Evolutionary conservation across 176 grass and related monocot species (phyloP).

Genomic region (Carex cristatella): DNA sequence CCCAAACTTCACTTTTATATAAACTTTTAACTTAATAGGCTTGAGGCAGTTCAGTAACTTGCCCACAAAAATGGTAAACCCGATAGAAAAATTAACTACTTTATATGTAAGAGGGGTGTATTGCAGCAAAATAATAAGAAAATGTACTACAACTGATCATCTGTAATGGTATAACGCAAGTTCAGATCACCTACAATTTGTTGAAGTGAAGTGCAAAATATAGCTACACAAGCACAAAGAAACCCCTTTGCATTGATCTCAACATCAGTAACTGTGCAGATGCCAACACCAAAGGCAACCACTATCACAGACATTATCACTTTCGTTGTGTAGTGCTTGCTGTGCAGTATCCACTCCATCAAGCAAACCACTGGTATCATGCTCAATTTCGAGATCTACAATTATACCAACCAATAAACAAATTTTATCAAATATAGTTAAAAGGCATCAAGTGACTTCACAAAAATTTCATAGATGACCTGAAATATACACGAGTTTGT

Average conservation of each 20-base stretch:
- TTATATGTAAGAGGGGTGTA: neutral
- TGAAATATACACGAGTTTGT: neutral
- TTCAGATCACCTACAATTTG: slow-evolving; percentile 40
- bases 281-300: slow-evolving; percentile 39
- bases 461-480: neutral
- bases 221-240: slow-evolving; percentile 45
- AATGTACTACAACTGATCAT: neutral
- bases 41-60: neutral
- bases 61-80: too few species aligned
- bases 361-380: slow-evolving; percentile 53
- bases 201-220: slow-evolving; percentile 44
- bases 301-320: slow-evolving; percentile 42
- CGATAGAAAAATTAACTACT: neutral
- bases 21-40: neutral
- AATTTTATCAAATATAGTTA: neutral
- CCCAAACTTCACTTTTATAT: neutral
- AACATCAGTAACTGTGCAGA: slow-evolving; percentile 44
- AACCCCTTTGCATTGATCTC: slow-evolving; percentile 46
- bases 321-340: slow-evolving; percentile 39
- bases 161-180: neutral
- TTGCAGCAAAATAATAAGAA: neutral
- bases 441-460: neutral
- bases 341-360: slow-evolving; percentile 47
- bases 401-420: slow-evolving; percentile 1
- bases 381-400: slow-evolving; percentile 47